A percentile compares a stretch with the other conserved stretches of the same genome.
Conservation (phyloP, 164 flowering plant genomes). For the Magnolia kwangsiensis region DNA sequence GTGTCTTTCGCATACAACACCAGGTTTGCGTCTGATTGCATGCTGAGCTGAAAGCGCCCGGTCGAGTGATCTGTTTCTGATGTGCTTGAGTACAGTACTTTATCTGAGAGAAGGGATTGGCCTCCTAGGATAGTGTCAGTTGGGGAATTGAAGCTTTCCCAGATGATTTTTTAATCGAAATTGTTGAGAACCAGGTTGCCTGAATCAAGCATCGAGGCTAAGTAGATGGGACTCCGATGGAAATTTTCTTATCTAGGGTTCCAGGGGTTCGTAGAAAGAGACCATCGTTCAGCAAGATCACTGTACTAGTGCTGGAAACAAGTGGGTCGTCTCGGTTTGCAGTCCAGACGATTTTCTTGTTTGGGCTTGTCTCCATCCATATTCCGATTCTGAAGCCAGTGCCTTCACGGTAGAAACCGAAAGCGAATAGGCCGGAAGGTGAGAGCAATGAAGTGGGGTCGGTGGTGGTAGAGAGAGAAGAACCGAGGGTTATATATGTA, state of each 20-base stretch:
- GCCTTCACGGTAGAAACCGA: not conserved
- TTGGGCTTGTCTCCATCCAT: slow-evolving; percentile 2
- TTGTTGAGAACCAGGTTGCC: slow-evolving; percentile 33
- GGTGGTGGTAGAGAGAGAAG: not conserved
- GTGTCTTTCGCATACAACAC: not conserved
- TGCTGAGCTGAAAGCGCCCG: not conserved
- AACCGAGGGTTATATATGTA: not conserved
- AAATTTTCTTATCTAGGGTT: not conserved
- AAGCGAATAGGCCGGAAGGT: not conserved
- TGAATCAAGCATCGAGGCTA: slow-evolving; percentile 36
- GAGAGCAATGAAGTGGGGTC: not conserved
- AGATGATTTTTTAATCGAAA: not conserved
- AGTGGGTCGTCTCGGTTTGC: slow-evolving; percentile 5
- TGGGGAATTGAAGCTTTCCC: slow-evolving; percentile 10
- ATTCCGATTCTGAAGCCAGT: not conserved
- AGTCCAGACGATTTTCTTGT: slow-evolving; percentile 6
- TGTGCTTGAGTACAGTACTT: not conserved
- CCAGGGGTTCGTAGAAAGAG: not conserved
- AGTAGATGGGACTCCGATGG: not conserved
- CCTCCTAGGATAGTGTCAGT: slow-evolving; percentile 9
- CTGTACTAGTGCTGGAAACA: not conserved
- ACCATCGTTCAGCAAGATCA: not conserved
- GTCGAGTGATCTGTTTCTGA: not conserved
- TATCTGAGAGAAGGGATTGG: not conserved
- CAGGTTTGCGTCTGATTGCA: slow-evolving; percentile 7